Base-by-base conservation (phyloP, 169 alveolate genomes). In the Babesia sp. region DNA sequence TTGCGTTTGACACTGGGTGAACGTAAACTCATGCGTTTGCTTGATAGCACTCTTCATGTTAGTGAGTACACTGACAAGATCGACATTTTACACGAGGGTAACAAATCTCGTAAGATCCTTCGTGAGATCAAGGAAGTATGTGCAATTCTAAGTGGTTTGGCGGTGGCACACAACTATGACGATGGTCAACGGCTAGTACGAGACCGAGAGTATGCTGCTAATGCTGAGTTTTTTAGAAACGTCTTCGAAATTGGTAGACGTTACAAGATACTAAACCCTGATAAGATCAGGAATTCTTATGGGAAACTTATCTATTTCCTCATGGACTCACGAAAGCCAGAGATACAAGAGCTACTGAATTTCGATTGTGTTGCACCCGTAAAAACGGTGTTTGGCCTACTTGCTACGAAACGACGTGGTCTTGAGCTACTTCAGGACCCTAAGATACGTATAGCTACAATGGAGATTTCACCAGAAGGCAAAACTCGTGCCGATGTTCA, bases 211-310 rank as follows among this genome's bases (percentile, higher is more conserved):
- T 94, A 91, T 67, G 84, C 76, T 59, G 89, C 85, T 42, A 81
- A 85, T 71, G 89, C 91, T 55, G 90, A 64, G 18, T 94, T 94
- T 64, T 94, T 92, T 66, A 86, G 93, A 67, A 81, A 79, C 50
- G 91, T 92, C 20, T 94, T 94, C 72, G 98, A 94, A 75, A 90
- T 94, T 33, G 97, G 97, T 7, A 71, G 98, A 46, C 64, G 98
- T 24, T 94, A 94, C 75, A 94, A 94, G 69, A 93, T 92, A 44
- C 71, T 94, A n/a, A 94, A 94, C 79, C 97, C 98, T 12, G 98
- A 94, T 64, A 58, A 91, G 46, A 93, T 94, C 96, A 69, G 97
- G 31, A 85, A 86, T 41, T 75, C 95, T 26, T 94, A 94, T 60
- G 98, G 98, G 20, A 93, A 94, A 56, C 78, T 94, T 41, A 88